Evolutionary conservation across 345 rosid genomes (phyloP).

Genomic region (Lumnitzera littorea): DNA sequence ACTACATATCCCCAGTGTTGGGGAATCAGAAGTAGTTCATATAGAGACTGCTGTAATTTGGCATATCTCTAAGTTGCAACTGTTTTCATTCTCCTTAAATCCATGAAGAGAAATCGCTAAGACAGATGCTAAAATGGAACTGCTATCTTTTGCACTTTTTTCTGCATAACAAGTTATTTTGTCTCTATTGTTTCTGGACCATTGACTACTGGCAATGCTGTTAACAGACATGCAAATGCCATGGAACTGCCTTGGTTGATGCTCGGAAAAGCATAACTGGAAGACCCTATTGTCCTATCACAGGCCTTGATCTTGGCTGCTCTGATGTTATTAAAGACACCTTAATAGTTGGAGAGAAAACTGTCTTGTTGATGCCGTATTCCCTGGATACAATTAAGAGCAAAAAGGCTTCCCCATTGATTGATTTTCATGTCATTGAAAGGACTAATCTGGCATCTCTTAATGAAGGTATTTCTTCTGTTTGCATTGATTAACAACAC

Average conservation of each 20-base stretch:
- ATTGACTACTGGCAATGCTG: not conserved
- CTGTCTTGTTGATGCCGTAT: slow-evolving; percentile 52
- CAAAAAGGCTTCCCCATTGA: slow-evolving; percentile 39
- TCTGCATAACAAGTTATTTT: not conserved
- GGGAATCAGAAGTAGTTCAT: not conserved
- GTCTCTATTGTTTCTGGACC: not conserved
- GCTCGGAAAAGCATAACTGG: slow-evolving; percentile 20
- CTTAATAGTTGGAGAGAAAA: slow-evolving; percentile 57
- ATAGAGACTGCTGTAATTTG: not conserved
- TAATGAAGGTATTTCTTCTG: slow-evolving; percentile 52
- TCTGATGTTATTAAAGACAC: slow-evolving; percentile 48
- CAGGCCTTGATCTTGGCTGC: slow-evolving; percentile 35
- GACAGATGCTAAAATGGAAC: not conserved
- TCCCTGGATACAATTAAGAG: slow-evolving; percentile 33
- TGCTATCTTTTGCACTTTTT: not conserved
- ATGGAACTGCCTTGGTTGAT: slow-evolving; percentile 38
- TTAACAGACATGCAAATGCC: slow-evolving; percentile 73
- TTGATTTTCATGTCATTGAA: slow-evolving; percentile 55
- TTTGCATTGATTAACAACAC: not conserved
- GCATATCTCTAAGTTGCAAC: not conserved
- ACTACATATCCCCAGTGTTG: not conserved
- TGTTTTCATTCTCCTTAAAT: no score
- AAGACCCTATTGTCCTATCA: slow-evolving; percentile 42
- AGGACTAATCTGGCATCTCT: slow-evolving; percentile 61
- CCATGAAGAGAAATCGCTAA: no score